Evolutionary conservation across 1,284 basidiomycete species (phyloP).

Genomic region (Gomphus bonarii): DNA sequence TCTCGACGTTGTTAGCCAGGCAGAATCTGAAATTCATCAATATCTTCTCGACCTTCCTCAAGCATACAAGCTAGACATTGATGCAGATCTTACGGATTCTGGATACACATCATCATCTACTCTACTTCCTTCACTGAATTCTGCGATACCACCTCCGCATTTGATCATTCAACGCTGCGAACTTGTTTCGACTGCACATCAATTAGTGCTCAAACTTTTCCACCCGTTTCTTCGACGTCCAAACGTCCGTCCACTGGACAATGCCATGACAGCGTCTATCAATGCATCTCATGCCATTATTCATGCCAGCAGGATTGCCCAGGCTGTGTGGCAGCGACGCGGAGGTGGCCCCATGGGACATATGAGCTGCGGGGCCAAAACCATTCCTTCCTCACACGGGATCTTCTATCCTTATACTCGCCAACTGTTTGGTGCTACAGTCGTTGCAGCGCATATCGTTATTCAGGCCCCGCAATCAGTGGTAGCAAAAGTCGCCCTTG

Average conservation of each 20-base stretch:
- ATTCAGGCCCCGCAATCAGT: constrained; percentile 39
- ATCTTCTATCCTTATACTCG: constrained; percentile 52
- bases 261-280: constrained; percentile 44
- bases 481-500: constrained; percentile 36
- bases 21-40: constrained; percentile 42
- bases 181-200: constrained; percentile 45
- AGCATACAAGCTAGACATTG: constrained; percentile 14
- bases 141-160: constrained; percentile 14
- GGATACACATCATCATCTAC: constrained; percentile 24
- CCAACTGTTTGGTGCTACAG: constrained; percentile 50
- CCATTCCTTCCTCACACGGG: constrained; percentile 33
- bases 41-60: constrained; percentile 44
- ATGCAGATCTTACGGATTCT: constrained; percentile 11
- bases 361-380: constrained; percentile 15
- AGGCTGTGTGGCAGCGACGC: constrained; percentile 27
- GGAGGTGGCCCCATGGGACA: constrained; percentile 14
- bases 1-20: constrained; percentile 45
- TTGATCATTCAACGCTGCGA: constrained; percentile 45
- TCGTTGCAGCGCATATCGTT: constrained; percentile 49
- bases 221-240: constrained; percentile 44
- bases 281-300: constrained; percentile 53
- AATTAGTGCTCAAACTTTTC: constrained; percentile 52
- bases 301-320: constrained; percentile 34
- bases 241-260: constrained; percentile 24
- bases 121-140: constrained; percentile 16